Evolutionary conservation across 2,329 filamentous ascomycete genomes (phyloP).

Genomic region (Fulvia fulva): DNA sequence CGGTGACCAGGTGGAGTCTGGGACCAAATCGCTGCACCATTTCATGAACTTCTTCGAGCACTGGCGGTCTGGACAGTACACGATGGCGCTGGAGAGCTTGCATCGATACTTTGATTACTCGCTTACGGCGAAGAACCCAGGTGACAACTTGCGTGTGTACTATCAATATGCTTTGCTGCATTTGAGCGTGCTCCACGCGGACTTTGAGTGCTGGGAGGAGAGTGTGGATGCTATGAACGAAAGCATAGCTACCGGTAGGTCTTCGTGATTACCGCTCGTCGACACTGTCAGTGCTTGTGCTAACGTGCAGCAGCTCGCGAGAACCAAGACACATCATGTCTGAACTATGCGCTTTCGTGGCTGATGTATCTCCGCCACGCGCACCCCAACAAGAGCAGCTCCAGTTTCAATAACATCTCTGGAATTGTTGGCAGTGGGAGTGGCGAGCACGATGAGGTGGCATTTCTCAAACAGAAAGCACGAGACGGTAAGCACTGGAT

Average conservation of each 20-base stretch:
- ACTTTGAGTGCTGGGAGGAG: slow-evolving; percentile 88
- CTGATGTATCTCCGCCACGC: slow-evolving; percentile 89
- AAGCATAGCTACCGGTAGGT: slow-evolving; percentile 69
- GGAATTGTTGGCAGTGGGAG: slow-evolving; percentile 25
- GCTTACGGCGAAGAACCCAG: slow-evolving; percentile 25
- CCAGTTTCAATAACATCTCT: slow-evolving; percentile 21
- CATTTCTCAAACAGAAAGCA: slow-evolving; percentile 79
- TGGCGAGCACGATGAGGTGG: slow-evolving; percentile 69
- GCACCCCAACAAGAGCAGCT: slow-evolving; percentile 56
- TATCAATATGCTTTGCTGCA: slow-evolving; percentile 96
- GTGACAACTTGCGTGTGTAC: slow-evolving; percentile 48
- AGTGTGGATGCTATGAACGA: slow-evolving; percentile 93
- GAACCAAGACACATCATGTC: slow-evolving; percentile 83
- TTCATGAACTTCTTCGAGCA: slow-evolving; percentile 69
- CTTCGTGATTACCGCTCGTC: neutral
- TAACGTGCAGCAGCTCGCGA: slow-evolving; percentile 61
- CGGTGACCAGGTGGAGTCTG: slow-evolving; percentile 23
- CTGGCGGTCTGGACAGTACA: slow-evolving; percentile 87
- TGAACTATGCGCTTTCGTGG: slow-evolving; percentile 96
- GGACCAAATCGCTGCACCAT: slow-evolving; percentile 30
- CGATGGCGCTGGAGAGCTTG: slow-evolving; percentile 82
- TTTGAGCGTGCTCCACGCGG: slow-evolving; percentile 85
- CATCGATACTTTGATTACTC: slow-evolving; percentile 97
- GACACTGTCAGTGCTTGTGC: neutral
- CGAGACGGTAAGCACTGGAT: slow-evolving; percentile 83